These are phyloP conservation scores for Alternaria consortialis DNA, from an alignment of 2,329 filamentous ascomycete genomes.

Conservation along the genomic window DNA sequence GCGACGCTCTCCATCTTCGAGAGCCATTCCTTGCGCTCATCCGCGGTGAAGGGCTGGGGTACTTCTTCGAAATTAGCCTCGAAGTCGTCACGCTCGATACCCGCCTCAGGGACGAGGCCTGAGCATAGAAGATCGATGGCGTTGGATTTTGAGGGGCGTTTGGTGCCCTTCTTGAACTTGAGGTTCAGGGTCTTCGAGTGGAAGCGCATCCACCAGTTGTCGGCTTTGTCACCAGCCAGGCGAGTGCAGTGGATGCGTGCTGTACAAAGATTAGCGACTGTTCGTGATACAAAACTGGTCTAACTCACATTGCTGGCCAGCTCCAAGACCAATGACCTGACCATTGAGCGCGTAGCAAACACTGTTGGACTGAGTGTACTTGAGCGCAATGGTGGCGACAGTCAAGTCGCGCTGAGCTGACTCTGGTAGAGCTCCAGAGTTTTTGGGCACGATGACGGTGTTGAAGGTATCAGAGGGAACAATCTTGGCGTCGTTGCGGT, in stretches of 20 bases:
- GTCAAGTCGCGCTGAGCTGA: constrained; percentile 87
- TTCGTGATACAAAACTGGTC: not conserved
- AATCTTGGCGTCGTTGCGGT: constrained; percentile 91
- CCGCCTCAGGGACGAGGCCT: constrained; percentile 83
- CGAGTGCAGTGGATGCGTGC: constrained; percentile 97
- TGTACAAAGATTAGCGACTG: constrained; percentile 20
- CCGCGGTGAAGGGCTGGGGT: constrained; percentile 79
- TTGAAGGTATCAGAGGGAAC: constrained; percentile 81
- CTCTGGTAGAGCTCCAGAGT: constrained; percentile 75
- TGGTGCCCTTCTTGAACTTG: constrained; percentile 97
- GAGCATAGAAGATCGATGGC: constrained; percentile 95
- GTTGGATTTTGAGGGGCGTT: constrained; percentile 97
- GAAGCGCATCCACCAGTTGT: constrained; percentile 99
- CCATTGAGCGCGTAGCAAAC: constrained; percentile 97
- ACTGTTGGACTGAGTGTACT: constrained; percentile 98
- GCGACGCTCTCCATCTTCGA: constrained; percentile 82
- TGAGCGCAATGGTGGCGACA: constrained; percentile 94
- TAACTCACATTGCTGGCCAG: constrained; percentile 81
- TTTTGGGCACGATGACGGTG: constrained; percentile 86
- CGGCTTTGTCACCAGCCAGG: constrained; percentile 95
- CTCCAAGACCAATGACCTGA: constrained; percentile 91
- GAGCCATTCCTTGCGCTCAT: constrained; percentile 89
- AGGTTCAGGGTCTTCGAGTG: constrained; percentile 86
- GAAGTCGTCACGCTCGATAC: constrained; percentile 85
- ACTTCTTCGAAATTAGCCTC: constrained; percentile 91